Evolutionary conservation across 805 yeast genomes (phyloP).

Genomic region (Debaryomyces maramus): DNA sequence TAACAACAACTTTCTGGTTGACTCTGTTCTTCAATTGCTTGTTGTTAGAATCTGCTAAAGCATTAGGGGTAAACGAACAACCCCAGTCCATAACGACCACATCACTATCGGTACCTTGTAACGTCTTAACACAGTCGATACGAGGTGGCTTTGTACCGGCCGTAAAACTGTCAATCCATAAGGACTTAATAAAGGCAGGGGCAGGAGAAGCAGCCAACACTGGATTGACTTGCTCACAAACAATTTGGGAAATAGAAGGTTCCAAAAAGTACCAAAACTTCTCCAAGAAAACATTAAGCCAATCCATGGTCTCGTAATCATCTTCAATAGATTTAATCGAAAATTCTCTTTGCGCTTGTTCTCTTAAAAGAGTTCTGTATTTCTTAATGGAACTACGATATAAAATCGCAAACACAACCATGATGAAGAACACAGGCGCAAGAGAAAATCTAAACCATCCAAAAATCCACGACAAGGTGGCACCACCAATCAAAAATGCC

Average conservation of each 20-base stretch:
- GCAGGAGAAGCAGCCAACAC: conserved; percentile 71
- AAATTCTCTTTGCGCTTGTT: conserved; percentile 81
- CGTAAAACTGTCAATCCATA: conserved; percentile 88
- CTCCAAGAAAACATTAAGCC: conserved; percentile 87
- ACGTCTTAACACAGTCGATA: conserved; percentile 84
- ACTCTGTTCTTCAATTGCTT: conserved; percentile 84
- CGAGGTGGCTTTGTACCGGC: conserved; percentile 96
- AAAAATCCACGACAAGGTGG: conserved; percentile 69
- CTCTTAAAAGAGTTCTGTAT: conserved; percentile 72
- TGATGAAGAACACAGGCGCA: conserved; percentile 77
- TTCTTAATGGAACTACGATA: conserved; percentile 84
- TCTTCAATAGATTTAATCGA: conserved; percentile 78
- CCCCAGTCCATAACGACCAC: conserved; percentile 98
- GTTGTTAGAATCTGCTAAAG: conserved; percentile 75
- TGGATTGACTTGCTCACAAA: conserved; percentile 82
- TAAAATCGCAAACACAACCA: conserved; percentile 59
- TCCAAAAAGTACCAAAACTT: conserved; percentile 92
- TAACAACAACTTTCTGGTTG: conserved; percentile 76
- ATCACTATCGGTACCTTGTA: conserved; percentile 86
- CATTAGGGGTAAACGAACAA: conserved; percentile 89
- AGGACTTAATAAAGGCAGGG: conserved; percentile 79
- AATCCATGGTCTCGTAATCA: conserved; percentile 92
- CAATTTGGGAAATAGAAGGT: conserved; percentile 84
- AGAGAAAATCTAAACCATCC: conserved; percentile 78
- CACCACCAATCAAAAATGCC: conserved; percentile 67